Evolutionary conservation across 73 alveolate genomes (phyloP).

Genomic region (Paraurostyla sp.): DNA sequence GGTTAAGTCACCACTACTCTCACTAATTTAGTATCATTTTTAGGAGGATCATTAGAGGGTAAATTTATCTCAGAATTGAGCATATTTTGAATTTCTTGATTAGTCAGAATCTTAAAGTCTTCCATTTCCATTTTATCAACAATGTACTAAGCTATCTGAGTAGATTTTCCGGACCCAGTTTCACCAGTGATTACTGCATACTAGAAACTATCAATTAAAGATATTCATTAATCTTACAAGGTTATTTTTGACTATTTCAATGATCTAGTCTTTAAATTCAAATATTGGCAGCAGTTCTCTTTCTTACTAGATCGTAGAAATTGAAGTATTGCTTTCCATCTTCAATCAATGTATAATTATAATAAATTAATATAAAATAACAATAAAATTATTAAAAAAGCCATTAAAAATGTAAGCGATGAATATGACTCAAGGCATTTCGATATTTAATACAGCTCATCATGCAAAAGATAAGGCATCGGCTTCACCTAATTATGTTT

Average conservation of each 20-base stretch:
- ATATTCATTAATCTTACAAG: not conserved
- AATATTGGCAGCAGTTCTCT: slow-evolving; percentile 67
- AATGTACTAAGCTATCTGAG: slow-evolving; percentile 90
- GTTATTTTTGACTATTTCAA: slow-evolving; percentile 36
- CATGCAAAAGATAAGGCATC: not conserved
- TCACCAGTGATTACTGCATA: slow-evolving; percentile 93
- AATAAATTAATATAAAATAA: not conserved
- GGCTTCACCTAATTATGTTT: too few relatives aligned
- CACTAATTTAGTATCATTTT: slow-evolving; percentile 46
- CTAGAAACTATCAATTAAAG: not conserved
- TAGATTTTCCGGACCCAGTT: slow-evolving; percentile 97
- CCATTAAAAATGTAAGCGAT: too few relatives aligned
- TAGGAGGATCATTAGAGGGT: slow-evolving; percentile 61
- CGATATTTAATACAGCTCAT: not conserved
- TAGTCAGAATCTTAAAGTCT: slow-evolving; percentile 62
- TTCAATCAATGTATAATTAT: not conserved
- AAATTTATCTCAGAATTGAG: slow-evolving; percentile 64
- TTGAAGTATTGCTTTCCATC: not conserved
- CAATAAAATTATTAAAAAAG: too few relatives aligned
- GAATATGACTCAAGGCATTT: not conserved
- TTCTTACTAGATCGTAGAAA: slow-evolving; percentile 18
- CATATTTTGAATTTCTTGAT: slow-evolving; percentile 57
- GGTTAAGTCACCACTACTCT: slow-evolving; percentile 89
- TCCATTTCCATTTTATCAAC: slow-evolving; percentile 59
- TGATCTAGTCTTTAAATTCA: slow-evolving; percentile 61